phyloP scores from a whole-genome alignment of 2,329 filamentous ascomycete genomes.

The Mariannaea sp. region DNA sequence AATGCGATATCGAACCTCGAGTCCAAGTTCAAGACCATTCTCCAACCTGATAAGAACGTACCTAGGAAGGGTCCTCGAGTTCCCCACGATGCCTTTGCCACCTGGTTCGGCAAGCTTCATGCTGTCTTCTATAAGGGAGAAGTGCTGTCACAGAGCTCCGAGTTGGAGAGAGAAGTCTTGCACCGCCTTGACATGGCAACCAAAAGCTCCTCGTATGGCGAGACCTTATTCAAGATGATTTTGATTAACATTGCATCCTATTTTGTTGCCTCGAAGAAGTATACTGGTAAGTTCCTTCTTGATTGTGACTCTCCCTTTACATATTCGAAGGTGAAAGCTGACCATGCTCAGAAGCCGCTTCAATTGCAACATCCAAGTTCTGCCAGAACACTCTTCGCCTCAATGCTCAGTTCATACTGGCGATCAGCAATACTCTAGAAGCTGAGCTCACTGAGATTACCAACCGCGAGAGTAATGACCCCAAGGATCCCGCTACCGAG shows the following conservation, averaged over 20 bases:
- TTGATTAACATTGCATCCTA: constrained; percentile 88
- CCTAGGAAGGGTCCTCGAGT: constrained; percentile 39
- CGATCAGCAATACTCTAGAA: constrained; percentile 71
- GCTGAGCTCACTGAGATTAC: constrained; percentile 67
- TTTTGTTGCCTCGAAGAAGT: constrained; percentile 60
- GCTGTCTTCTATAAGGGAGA: constrained; percentile 81
- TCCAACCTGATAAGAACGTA: constrained; percentile 43
- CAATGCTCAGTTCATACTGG: constrained; percentile 77
- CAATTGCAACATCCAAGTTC: constrained; percentile 50
- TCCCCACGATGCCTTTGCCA: constrained; percentile 66
- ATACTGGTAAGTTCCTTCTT: constrained; percentile 40
- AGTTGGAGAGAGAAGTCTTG: constrained; percentile 85
- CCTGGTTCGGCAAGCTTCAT: constrained; percentile 87
- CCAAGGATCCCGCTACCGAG: constrained; percentile 31
- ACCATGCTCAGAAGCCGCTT: constrained; percentile 52
- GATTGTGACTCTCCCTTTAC: neutral
- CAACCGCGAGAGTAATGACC: constrained; percentile 28
- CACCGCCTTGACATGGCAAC: constrained; percentile 75
- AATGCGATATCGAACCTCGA: constrained; percentile 78
- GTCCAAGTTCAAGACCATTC: constrained; percentile 70
- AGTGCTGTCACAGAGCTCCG: constrained; percentile 74
- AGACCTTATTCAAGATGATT: constrained; percentile 75
- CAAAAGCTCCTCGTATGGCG: constrained; percentile 68
- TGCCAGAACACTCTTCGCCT: constrained; percentile 73
- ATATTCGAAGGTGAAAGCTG: constrained; percentile 4